Evolutionary conservation across 306 rosid genomes (phyloP), one percentile per base, ranked within the genome.

Genomic region (Parietaria judaica): DNA sequence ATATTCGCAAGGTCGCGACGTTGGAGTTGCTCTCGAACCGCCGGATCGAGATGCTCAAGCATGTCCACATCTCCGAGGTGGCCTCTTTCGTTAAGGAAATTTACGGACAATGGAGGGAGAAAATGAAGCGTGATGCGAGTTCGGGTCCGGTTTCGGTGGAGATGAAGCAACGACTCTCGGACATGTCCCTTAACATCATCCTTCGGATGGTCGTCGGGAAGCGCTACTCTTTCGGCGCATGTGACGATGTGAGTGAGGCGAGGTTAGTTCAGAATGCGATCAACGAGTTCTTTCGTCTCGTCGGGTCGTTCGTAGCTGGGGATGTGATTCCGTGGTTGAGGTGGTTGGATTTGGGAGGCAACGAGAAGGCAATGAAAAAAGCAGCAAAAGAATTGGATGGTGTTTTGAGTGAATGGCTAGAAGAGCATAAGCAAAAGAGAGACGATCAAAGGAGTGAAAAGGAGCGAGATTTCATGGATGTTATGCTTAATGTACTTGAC

Each of bases 91-190:
- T 81, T 13, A 74, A 69, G 63, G 76, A 56, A 58, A 49, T 81
- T 0, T 61, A 66, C 72, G 49, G 45, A 12, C 31, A 14, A 0
- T 76, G 84, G 81, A 1, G 36, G 56, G n/a, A 55, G 54, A 8
- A 54, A 66, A 31, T 41, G 45, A 41, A 41, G 7, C 3, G 5
- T 2, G 45, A 60, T 4, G 13, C 54, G n/a, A 34, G 8, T 34
- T 36, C 44, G 44, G 37, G 48, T 3, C 48, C 39, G 4, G 43
- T 66, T 8, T 12, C 14, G 4, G 75, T 75, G 61, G 81, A 78
- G 70, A 58, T 82, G 75, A 75, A 63, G 70, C 54, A 44, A 37
- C 68, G 84, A 81, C 54, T 82, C 3, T 74, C 75, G 37, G 80
- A 73, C 52, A 15, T 78, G 17, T n/a, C 38, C 8, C 66, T 80